A percentile compares a stretch with the other conserved stretches of the same genome.
Conservation (phyloP, 108 stramenopile species). For the Cyclotella sp. region DNA sequence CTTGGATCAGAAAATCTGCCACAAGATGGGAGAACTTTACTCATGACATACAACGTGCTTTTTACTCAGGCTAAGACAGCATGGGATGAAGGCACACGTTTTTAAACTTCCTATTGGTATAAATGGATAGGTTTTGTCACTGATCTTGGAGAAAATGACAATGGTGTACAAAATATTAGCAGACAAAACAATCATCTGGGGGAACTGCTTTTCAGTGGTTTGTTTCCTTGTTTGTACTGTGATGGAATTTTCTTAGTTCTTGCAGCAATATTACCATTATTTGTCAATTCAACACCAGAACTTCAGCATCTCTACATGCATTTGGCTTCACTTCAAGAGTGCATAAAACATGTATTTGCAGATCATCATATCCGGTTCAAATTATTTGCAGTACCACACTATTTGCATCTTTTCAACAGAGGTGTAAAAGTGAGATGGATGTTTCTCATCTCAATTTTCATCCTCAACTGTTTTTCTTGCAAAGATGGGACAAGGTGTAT, state of each 20-base stretch:
- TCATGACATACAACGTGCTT: slow-evolving; percentile 36
- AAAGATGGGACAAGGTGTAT: neutral
- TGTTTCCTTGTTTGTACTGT: slow-evolving; percentile 6
- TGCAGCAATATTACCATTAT: slow-evolving; percentile 8
- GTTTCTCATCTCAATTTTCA: slow-evolving; percentile 13
- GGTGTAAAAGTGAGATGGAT: too few relatives aligned
- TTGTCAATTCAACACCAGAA: slow-evolving; percentile 4
- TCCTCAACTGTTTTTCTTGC: neutral
- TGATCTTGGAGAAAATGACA: slow-evolving; percentile 27
- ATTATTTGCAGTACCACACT: slow-evolving; percentile 2
- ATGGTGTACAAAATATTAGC: too few relatives aligned
- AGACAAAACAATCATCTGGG: slow-evolving; percentile 22
- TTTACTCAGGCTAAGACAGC: slow-evolving; percentile 34
- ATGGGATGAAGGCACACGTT: slow-evolving; percentile 34
- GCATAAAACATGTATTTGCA: slow-evolving; percentile 1
- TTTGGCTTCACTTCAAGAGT: neutral
- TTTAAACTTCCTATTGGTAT: slow-evolving; percentile 37
- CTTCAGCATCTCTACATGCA: neutral
- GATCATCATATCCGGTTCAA: neutral
- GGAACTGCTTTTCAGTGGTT: slow-evolving; percentile 8
- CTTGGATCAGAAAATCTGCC: too few relatives aligned
- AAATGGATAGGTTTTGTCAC: slow-evolving; percentile 33
- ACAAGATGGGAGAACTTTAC: too few relatives aligned
- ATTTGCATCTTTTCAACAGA: too few relatives aligned
- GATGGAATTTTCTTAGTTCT: slow-evolving; percentile 16